Evolutionary conservation across 1,284 basidiomycete species (phyloP).

Genomic region (Ustilago bromivora): DNA sequence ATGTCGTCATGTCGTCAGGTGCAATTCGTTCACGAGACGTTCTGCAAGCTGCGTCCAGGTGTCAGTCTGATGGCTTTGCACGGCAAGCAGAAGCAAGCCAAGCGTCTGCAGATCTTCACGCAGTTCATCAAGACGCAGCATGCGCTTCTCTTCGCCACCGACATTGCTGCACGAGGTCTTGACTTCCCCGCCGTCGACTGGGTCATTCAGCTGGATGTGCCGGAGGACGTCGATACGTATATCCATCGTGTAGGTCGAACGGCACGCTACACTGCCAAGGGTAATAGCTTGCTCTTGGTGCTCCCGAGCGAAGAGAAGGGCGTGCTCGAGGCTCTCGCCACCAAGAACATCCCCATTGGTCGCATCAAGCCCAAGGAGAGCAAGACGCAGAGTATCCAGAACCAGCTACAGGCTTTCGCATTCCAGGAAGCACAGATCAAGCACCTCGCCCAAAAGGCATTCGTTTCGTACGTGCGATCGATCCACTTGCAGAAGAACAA

Average conservation of each 20-base stretch:
- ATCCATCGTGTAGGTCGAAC: constrained; percentile 97
- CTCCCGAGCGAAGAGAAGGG: constrained; percentile 92
- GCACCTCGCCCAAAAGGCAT: constrained; percentile 95
- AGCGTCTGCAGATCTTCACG: constrained; percentile 75
- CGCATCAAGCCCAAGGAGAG: constrained; percentile 91
- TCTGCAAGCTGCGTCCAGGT: constrained; percentile 94
- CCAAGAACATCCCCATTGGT: constrained; percentile 77
- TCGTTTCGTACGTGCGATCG: constrained; percentile 94
- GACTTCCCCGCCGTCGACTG: constrained; percentile 98
- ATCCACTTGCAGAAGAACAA: constrained; percentile 95
- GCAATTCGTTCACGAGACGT: constrained; percentile 91
- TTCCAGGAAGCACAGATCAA: constrained; percentile 98
- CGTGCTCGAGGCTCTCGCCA: constrained; percentile 79
- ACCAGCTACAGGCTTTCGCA: constrained; percentile 89
- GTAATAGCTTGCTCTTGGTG: constrained; percentile 85
- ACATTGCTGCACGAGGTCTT: constrained; percentile 94
- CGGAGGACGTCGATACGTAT: constrained; percentile 98
- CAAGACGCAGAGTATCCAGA: constrained; percentile 86
- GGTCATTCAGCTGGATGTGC: constrained; percentile 97
- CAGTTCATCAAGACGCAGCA: constrained; percentile 64
- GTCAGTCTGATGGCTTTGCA: constrained; percentile 90
- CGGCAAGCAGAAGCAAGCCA: constrained; percentile 95
- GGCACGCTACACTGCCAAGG: constrained; percentile 90
- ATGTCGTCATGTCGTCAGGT: constrained; percentile 92
- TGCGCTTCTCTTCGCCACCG: constrained; percentile 75